Conservation (phyloP, 1,284 basidiomycete species). For the Veloporphyrellus conicus region DNA sequence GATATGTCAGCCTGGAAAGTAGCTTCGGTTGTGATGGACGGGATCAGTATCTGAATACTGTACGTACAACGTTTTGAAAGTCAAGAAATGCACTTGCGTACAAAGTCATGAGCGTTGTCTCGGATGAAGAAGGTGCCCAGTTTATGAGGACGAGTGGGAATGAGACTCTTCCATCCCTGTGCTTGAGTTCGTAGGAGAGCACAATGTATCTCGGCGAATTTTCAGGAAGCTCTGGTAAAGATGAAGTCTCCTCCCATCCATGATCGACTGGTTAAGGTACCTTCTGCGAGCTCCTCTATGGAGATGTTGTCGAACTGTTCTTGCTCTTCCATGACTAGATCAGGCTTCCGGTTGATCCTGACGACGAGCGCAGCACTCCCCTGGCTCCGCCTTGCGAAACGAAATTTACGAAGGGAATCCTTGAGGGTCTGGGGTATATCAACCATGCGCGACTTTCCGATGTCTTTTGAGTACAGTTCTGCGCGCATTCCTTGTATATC, state of each 20-base stretch:
- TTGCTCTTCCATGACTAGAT: conserved; percentile 76
- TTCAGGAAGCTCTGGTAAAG: conserved; percentile 77
- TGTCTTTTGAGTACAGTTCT: conserved; percentile 1
- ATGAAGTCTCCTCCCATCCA: conserved; percentile 1
- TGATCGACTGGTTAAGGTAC: conserved; percentile 37
- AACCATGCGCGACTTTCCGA: conserved; percentile 66
- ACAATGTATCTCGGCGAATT: conserved; percentile 86
- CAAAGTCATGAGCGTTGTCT: conserved; percentile 74
- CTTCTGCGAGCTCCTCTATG: conserved; percentile 82
- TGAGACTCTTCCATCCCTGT: conserved; percentile 80
- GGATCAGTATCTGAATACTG: not conserved
- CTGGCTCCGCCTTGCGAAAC: conserved; percentile 65
- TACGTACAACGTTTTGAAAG: conserved; percentile 70
- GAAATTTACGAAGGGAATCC: conserved; percentile 75
- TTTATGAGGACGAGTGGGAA: conserved; percentile 83
- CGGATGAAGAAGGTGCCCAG: conserved; percentile 75
- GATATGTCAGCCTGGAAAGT: conserved; percentile 58
- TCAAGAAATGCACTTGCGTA: conserved; percentile 79
- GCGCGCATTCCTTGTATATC: not conserved
- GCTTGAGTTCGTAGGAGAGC: conserved; percentile 76
- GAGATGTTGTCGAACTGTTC: conserved; percentile 73
- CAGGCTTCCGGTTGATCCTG: conserved; percentile 82
- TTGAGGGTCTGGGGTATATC: conserved; percentile 78
- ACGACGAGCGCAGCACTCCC: conserved; percentile 77
- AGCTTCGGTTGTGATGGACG: not conserved